Percentiles rank a stretch among this genome's conserved stretches.
These are phyloP conservation scores for Lachnellula cervina DNA, from an alignment of 2,329 filamentous ascomycete genomes.

Conservation along the genomic window DNA sequence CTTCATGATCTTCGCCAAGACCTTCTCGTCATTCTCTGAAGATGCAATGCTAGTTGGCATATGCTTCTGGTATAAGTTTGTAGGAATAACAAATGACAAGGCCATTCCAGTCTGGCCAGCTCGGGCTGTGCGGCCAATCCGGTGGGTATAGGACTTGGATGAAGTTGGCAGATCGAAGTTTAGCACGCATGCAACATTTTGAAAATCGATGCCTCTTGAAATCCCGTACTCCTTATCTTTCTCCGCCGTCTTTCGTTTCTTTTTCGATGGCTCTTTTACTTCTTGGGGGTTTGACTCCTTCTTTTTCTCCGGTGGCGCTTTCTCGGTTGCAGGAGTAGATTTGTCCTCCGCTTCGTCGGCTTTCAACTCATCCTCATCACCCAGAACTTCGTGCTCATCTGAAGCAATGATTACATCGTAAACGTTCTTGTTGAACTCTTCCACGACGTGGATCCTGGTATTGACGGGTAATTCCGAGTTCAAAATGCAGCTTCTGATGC, in stretches of 20 bases:
- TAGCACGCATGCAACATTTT: slow-evolving; percentile 88
- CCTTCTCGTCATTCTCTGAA: slow-evolving; percentile 77
- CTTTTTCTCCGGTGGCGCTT: slow-evolving; percentile 23
- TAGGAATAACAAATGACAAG: slow-evolving; percentile 87
- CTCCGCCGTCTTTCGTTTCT: slow-evolving; percentile 61
- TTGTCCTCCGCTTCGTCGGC: slow-evolving; percentile 33
- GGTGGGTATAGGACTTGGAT: slow-evolving; percentile 92
- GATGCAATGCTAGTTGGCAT: slow-evolving; percentile 74
- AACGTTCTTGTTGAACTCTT: slow-evolving; percentile 93
- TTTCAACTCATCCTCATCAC: slow-evolving; percentile 45
- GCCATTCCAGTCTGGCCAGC: slow-evolving; percentile 92
- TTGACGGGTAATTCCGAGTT: slow-evolving; percentile 95
- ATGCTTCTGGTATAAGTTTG: slow-evolving; percentile 79
- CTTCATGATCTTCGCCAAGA: slow-evolving; percentile 73
- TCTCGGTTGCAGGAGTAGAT: slow-evolving; percentile 19
- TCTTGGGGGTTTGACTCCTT: slow-evolving; percentile 27
- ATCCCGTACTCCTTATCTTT: slow-evolving; percentile 86
- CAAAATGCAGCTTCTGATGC: slow-evolving; percentile 85
- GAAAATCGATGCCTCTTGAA: slow-evolving; percentile 94
- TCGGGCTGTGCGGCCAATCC: slow-evolving; percentile 87
- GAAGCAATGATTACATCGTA: slow-evolving; percentile 98
- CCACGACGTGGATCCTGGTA: slow-evolving; percentile 86
- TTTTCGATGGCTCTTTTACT: slow-evolving; percentile 44
- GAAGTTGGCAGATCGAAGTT: slow-evolving; percentile 93
- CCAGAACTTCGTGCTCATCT: slow-evolving; percentile 82